A percentile compares a stretch with the other conserved stretches of the same genome.
Evolutionary conservation across 495 filamentous ascomycete genomes (phyloP).

Genomic region (Annulohypoxylon nitens): DNA sequence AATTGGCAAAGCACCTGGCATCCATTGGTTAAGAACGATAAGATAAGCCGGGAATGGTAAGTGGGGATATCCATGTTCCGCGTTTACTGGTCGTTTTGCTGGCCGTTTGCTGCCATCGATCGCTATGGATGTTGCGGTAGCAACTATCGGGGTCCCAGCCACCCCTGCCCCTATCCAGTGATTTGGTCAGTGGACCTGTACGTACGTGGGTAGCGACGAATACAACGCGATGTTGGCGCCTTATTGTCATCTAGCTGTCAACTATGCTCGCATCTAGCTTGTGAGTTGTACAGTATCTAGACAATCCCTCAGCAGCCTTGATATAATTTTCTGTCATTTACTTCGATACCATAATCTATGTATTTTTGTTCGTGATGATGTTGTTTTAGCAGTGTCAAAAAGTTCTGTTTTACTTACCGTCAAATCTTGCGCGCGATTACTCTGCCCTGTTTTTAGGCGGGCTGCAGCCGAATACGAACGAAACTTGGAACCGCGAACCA

Average conservation of each 20-base stretch:
- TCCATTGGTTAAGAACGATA: slow-evolving; percentile 1
- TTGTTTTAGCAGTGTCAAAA: slow-evolving; percentile 8
- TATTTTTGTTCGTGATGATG: slow-evolving; percentile 11
- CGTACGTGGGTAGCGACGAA: slow-evolving; percentile 32
- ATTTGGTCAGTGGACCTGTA: slow-evolving; percentile 11
- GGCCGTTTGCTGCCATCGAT: slow-evolving; percentile 7
- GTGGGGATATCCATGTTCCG: background rate
- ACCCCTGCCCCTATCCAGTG: slow-evolving; percentile 4
- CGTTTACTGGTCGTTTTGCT: background rate
- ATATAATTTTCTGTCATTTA: background rate
- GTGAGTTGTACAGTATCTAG: slow-evolving; percentile 34
- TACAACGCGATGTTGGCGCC: slow-evolving; percentile 45
- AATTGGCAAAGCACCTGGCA: no score
- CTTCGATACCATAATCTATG: background rate
- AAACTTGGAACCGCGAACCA: slow-evolving; percentile 6
- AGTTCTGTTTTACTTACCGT: background rate
- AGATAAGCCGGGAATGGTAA: slow-evolving; percentile 17
- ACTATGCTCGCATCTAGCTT: slow-evolving; percentile 20
- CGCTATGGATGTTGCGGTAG: slow-evolving; percentile 31
- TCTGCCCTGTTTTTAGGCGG: slow-evolving; percentile 8
- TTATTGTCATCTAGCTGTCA: slow-evolving; percentile 20
- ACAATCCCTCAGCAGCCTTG: slow-evolving; percentile 17
- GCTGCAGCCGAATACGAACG: slow-evolving; percentile 13
- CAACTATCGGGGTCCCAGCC: slow-evolving; percentile 25
- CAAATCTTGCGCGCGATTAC: slow-evolving; percentile 22